These are phyloP conservation scores for Pisolithus tinctorius DNA, from an alignment of 768 basidiomycete species.

Conservation along the genomic window DNA sequence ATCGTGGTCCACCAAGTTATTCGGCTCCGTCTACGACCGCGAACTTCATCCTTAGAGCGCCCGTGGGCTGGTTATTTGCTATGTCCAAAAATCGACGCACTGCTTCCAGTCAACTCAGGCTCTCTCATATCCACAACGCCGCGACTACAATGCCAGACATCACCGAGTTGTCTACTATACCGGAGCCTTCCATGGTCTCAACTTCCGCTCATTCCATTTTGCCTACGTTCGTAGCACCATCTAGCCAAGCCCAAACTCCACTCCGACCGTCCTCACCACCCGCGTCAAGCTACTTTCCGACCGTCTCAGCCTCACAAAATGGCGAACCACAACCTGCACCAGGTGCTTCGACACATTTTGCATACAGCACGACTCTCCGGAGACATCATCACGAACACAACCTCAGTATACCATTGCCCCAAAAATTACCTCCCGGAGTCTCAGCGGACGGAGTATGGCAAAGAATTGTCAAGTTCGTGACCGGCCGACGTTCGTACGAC, in stretches of 20 bases:
- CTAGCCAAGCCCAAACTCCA: conserved; percentile 6
- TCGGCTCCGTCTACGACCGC: not conserved
- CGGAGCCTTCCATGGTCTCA: conserved; percentile 14
- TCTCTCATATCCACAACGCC: conserved; percentile 6
- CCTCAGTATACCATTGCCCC: conserved; percentile 41
- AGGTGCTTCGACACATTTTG: conserved; percentile 67
- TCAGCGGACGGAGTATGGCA: conserved; percentile 50
- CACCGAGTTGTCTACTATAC: conserved; percentile 11
- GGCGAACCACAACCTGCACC: conserved; percentile 52
- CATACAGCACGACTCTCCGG: conserved; percentile 75
- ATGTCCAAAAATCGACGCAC: conserved; percentile 26
- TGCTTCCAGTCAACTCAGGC: conserved; percentile 14
- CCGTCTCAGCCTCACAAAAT: conserved; percentile 41
- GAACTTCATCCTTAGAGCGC: not conserved
- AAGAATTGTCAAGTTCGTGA: conserved; percentile 27
- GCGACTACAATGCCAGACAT: conserved; percentile 1
- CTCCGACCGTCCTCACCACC: conserved; percentile 53
- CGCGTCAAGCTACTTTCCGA: conserved; percentile 74
- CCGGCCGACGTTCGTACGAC: conserved; percentile 17
- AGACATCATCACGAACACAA: conserved; percentile 52
- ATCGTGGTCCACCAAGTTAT: not conserved
- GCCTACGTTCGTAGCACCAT: conserved; percentile 10
- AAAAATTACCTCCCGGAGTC: conserved; percentile 31
- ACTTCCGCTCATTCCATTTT: conserved; percentile 17
- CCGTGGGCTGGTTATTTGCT: not conserved